Evolutionary conservation across 306 rosid species (phyloP), one percentile per base, ranked within the genome.

Genomic region (Cicer chorassanicum): DNA sequence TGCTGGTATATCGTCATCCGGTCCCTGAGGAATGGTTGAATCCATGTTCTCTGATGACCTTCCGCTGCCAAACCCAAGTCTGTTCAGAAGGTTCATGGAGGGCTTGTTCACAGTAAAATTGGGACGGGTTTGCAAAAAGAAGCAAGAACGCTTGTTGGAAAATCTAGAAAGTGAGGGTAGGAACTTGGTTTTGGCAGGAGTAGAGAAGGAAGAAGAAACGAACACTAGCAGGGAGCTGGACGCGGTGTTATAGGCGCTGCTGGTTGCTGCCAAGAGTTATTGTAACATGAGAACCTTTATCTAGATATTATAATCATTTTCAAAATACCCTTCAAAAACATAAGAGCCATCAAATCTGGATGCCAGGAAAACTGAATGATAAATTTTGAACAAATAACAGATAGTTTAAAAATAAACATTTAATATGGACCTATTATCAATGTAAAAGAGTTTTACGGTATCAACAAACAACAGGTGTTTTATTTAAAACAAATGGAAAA

Each of bases 41-140:
- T 89, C 98, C 56, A 80, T 70, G 76, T 56, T 87, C 86, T 65
- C 88, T 0, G 79, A 21, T 24, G 90, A 8, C 76, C 85, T 88
- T 7, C 82, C 7, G 29, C 91, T 65, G 21, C 96, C 94, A 74
- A 93, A 88, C 24, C 97, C 94, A 24, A 91, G 88, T 81, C 75
- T 87, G 87, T 75, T 89, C 83, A 87, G 75, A 80, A 93, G 60
- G 86, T 89, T 93, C 98, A 93, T 93, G 78, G 90, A 69, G 73
- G 91, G 74, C 41, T 44, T 77, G 78, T 9, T 65, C 55, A 64
- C 39, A 57, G 87, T 68, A 77, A 78, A 43, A 67, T 63, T 59
- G 7, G 84, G 61, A 60, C 13, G 81, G 55, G 88, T 82, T 67
- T 65, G 80, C 13, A 90, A 82, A 82, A 83, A 81, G 18, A 77